phyloP scores from a whole-genome alignment of 2,329 filamentous ascomycete genomes.

The Sarocladiaceae sp. region DNA sequence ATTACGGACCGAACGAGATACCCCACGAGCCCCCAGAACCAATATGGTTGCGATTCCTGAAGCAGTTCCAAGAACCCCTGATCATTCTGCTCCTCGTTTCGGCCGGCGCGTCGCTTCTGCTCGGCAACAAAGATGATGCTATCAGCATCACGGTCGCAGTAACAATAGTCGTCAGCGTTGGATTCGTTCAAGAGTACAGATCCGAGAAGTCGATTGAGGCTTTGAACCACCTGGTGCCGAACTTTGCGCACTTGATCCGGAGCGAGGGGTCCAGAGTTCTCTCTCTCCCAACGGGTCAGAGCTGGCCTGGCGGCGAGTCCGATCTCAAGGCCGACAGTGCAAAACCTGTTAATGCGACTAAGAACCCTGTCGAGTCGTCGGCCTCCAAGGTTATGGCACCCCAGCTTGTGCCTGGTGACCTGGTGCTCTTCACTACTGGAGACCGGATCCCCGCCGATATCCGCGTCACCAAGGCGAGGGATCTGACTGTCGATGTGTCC shows the following conservation, averaged over 20 bases:
- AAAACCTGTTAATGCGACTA: slow-evolving; percentile 21
- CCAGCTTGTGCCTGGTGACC: slow-evolving; percentile 83
- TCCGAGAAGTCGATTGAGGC: slow-evolving; percentile 97
- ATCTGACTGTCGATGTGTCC: slow-evolving; percentile 91
- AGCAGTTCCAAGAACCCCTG: slow-evolving; percentile 94
- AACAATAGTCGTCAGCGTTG: slow-evolving; percentile 92
- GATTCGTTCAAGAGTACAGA: slow-evolving; percentile 94
- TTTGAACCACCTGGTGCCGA: slow-evolving; percentile 85
- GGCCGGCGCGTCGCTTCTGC: slow-evolving; percentile 77
- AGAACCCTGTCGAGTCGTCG: slow-evolving; percentile 56
- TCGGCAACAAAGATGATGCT: slow-evolving; percentile 92
- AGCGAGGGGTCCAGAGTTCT: slow-evolving; percentile 33
- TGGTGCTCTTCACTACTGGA: slow-evolving; percentile 90
- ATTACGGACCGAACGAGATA: slow-evolving; percentile 88
- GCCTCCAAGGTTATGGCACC: slow-evolving; percentile 82
- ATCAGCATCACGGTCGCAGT: slow-evolving; percentile 94
- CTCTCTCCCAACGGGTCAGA: background rate
- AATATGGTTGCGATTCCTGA: slow-evolving; percentile 88
- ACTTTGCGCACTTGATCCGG: slow-evolving; percentile 91
- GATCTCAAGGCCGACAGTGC: slow-evolving; percentile 1
- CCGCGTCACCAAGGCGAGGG: slow-evolving; percentile 81
- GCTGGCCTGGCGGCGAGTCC: slow-evolving; percentile 25
- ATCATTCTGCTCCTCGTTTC: slow-evolving; percentile 89
- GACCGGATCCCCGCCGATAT: slow-evolving; percentile 96
- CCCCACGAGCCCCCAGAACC: slow-evolving; percentile 91